Base-by-base conservation (phyloP, 176 grass and related monocot genomes). In the Zea mays region DNA sequence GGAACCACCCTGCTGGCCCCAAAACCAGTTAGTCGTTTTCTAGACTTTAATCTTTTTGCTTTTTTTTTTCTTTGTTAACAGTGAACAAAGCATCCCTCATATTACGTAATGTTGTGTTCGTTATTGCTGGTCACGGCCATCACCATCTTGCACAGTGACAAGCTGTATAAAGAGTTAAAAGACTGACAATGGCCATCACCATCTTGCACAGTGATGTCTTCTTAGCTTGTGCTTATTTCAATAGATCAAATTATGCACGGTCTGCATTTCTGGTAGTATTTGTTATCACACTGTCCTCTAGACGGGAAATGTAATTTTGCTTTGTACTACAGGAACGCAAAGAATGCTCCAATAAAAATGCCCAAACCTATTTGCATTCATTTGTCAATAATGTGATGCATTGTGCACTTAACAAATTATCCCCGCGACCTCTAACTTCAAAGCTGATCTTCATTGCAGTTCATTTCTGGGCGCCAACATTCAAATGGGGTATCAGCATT, bases 401-500 rank as follows among this genome's bases (percentile, higher is more conserved):
- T 74, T 15, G 0, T 2, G 2, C 7, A 81, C 77, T 65, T 20
- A 66, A 27, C 27, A 27, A 64, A 66, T 62, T 70, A 33, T 42
- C 3, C 3, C 6, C n/a, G 4, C 42, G 11, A 19, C 7, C 27
- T 80, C 33, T 62, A 6, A 57, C 39, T 71, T 52, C 10, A 12
- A 64, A 59, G 19, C 27, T 27, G 27, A 27, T 27, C 27, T 41
- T 11, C 38, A 40, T 77, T 73, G 61, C 74, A 89, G 89, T 98
- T 94, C 92, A 92, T 87, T 92, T 94, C 79, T 94, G 95, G 95
- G 91, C 91, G 14, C 89, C 89, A 10, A 98, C 89, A 49, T 98
- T 98, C 61, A 98, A 98, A 86, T 98, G 96, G 96, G 92, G 85
- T 19, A 98, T 98, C 54, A 98, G 89, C 62, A 94, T 98, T 54